These are phyloP conservation scores for Lipomyces lipofer DNA, from an alignment of 805 yeast species.

Conservation along the genomic window DNA sequence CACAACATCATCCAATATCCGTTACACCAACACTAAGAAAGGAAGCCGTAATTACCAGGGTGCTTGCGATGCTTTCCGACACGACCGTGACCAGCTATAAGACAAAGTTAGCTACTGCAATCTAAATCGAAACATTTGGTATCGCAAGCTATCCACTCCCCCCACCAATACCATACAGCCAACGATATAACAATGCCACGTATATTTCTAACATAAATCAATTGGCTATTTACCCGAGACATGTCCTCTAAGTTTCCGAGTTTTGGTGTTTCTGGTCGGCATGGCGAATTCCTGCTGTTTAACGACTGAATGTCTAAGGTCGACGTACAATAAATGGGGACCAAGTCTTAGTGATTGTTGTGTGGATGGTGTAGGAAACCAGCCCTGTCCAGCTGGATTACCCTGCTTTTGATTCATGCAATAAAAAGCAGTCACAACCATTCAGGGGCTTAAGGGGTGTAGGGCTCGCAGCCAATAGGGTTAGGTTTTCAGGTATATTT, in stretches of 20 bases:
- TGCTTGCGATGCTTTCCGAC: slow-evolving; percentile 99
- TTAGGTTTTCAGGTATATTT: no score
- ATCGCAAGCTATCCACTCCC: no score
- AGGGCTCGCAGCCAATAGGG: not conserved
- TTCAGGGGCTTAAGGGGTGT: not conserved
- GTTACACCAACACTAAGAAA: no score
- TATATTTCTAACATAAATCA: not conserved
- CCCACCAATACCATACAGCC: no score
- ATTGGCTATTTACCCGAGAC: slow-evolving; percentile 85
- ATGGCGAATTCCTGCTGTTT: slow-evolving; percentile 18
- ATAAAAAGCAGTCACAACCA: not conserved
- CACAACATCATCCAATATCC: no score
- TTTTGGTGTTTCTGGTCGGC: slow-evolving; percentile 52
- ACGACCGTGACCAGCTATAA: slow-evolving; percentile 99
- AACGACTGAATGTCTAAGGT: not conserved
- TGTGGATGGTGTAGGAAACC: no score
- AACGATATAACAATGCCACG: slow-evolving; percentile 27
- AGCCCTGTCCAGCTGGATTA: no score
- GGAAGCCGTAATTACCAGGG: slow-evolving; percentile 53
- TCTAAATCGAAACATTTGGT: no score
- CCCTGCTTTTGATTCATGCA: not conserved
- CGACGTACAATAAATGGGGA: not conserved
- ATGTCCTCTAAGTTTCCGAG: slow-evolving; percentile 99
- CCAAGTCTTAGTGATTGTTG: not conserved
- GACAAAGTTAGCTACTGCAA: slow-evolving; percentile 28